Base-by-base conservation (phyloP, 2,329 filamentous ascomycete species). In the Ophiognomonia clavigignenti-juglandacearum region DNA sequence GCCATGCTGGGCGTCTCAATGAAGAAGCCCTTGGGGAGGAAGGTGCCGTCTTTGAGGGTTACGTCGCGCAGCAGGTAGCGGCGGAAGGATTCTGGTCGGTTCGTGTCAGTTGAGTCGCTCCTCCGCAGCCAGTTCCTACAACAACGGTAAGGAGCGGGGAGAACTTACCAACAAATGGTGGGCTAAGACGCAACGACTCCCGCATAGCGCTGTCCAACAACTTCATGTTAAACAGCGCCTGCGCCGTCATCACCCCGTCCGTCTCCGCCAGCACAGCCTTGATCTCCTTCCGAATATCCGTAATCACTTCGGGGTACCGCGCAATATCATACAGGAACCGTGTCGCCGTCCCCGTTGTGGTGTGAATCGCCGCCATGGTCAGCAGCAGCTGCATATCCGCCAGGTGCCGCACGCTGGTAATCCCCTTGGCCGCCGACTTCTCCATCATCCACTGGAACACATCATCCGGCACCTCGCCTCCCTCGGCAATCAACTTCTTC, bases 21-120 rank as follows among this genome's bases (percentile, higher is more conserved):
- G 34, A 61, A 58, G 7, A 62, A 60, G 9, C 68, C 67, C 1
- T 60, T 56, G 0, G 68, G 67, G 5, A 71, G 61, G 22, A 68
- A 66, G 29, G 74, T 71, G 19, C 74, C 75, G 53, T 76, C 73
- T 20, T 71, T 72, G 4, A 77, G 68, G 2, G 69, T 69, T 50
- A 77, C 66, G 6, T 69, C 65, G 49, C 70, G 65, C 24, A 72
- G 59, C 7, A 73, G 70, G 50, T 70, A 72, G 39, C 73, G 70
- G n/a, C 61, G 59, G 56, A 75, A 75, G 2, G 72, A 68, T 2
- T 68, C 22, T 46, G n/a, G 4, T 9, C 7, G 23, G 32, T 11
- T 18, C 22, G 10, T 1, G n/a, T 31, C 4, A 27, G 1, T 3
- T 7, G 6, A 22, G 7, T 20, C 23, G 14, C 4, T 2, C 4